A percentile compares a stretch with the other conserved stretches of the same genome.
These are phyloP conservation scores for Rosa rugosa DNA, from an alignment of 306 rosid species.

Conservation along the genomic window DNA sequence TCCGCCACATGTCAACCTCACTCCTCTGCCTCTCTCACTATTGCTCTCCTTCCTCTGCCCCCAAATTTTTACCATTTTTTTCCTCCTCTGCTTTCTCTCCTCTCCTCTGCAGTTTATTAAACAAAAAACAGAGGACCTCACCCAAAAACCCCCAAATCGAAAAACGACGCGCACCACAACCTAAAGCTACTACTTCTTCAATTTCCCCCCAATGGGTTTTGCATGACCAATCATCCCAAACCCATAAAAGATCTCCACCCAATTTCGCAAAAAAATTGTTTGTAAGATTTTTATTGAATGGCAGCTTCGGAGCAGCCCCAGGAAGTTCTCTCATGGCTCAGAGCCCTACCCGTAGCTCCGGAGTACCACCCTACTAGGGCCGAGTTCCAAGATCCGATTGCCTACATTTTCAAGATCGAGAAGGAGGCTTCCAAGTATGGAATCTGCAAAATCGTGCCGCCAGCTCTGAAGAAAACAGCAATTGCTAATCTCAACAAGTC, in stretches of 20 bases:
- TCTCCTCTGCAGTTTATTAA: conserved; percentile 39
- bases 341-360: conserved; percentile 84
- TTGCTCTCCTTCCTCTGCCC: conserved; percentile 29
- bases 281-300: too few relatives aligned
- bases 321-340: conserved; percentile 86
- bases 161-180: conserved; percentile 36
- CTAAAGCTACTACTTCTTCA: conserved; percentile 24
- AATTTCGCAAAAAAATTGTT: too few relatives aligned
- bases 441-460: conserved; percentile 97
- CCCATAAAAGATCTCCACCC: neutral
- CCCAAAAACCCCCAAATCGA: conserved; percentile 20
- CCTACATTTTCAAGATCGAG: conserved; percentile 98
- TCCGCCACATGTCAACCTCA: conserved; percentile 11
- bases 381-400: conserved; percentile 97
- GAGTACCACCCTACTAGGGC: conserved; percentile 71
- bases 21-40: neutral
- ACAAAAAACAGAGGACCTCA: conserved; percentile 49
- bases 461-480: conserved; percentile 73
- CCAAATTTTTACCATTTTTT: conserved; percentile 18
- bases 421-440: conserved; percentile 90
- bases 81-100: conserved; percentile 11
- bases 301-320: conserved; percentile 52
- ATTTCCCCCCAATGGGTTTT: neutral
- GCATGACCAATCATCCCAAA: conserved; percentile 34
- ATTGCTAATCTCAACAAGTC: conserved; percentile 76